A percentile compares a stretch with the other conserved stretches of the same genome.
Evolutionary conservation across 2,329 filamentous ascomycete species (phyloP).

Genomic region (Trichophyton benhamiae): DNA sequence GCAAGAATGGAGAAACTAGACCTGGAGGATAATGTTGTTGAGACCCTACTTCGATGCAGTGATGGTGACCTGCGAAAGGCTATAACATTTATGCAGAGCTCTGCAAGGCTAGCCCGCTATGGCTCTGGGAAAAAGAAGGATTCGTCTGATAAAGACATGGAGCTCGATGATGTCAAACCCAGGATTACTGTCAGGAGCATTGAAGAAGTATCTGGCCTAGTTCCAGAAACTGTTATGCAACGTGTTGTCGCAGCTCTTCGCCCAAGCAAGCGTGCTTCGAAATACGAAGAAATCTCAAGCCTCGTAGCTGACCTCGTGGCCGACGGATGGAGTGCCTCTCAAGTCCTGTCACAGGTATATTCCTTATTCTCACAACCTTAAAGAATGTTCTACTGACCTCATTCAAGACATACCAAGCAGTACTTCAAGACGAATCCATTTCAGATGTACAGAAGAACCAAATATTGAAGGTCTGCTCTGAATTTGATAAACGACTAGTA

Average conservation of each 20-base stretch:
- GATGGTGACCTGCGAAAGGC: conserved; percentile 93
- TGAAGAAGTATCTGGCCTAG: conserved; percentile 92
- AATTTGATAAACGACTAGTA: conserved; percentile 84
- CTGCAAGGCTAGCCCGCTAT: conserved; percentile 73
- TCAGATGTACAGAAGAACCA: conserved; percentile 78
- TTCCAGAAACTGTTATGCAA: conserved; percentile 63
- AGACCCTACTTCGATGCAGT: conserved; percentile 72
- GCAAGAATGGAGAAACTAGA: conserved; percentile 63
- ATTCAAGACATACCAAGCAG: conserved; percentile 59
- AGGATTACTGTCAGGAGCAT: conserved; percentile 64
- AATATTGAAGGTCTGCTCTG: conserved; percentile 80
- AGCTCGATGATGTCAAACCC: conserved; percentile 43
- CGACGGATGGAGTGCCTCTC: conserved; percentile 90
- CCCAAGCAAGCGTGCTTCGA: conserved; percentile 47
- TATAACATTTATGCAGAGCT: conserved; percentile 91
- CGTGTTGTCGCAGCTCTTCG: conserved; percentile 62
- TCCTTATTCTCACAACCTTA: not conserved
- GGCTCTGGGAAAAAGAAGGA: conserved; percentile 32
- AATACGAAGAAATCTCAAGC: conserved; percentile 62
- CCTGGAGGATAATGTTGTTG: conserved; percentile 65
- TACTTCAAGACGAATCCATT: conserved; percentile 75
- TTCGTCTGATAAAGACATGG: conserved; percentile 31
- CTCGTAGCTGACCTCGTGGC: conserved; percentile 84
- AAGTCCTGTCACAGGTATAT: conserved; percentile 65
- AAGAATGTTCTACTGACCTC: not conserved